These are phyloP conservation scores for Abrus precatorius DNA, from an alignment of 306 rosid genomes.

Conservation along the genomic window DNA sequence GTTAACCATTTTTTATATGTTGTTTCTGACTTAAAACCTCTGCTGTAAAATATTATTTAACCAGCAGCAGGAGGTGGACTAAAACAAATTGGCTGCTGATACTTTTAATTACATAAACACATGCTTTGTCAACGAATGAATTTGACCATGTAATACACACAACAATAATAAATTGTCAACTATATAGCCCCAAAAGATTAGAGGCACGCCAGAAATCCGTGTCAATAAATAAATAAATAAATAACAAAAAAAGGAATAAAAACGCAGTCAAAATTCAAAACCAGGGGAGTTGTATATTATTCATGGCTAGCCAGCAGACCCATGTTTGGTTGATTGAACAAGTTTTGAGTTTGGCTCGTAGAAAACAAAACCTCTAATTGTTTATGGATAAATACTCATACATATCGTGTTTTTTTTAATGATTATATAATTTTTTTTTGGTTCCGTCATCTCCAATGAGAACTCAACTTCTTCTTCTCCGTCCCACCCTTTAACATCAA, in stretches of 20 bases:
- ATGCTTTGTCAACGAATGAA: constrained; percentile 17
- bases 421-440: background rate
- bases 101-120: constrained; percentile 33
- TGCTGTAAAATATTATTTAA: constrained; percentile 18
- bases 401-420: background rate
- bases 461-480: background rate
- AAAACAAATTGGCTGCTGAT: constrained; percentile 50
- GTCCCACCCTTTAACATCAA: constrained; percentile 16
- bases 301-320: constrained; percentile 39
- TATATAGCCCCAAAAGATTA: background rate
- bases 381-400: constrained; percentile 26
- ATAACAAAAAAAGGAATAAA: background rate
- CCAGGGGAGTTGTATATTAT: constrained; percentile 37
- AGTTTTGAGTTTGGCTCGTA: constrained; percentile 12
- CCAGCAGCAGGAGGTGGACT: constrained; percentile 41
- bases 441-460: constrained; percentile 39
- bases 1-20: background rate
- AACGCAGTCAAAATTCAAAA: constrained; percentile 62
- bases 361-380: constrained; percentile 39
- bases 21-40: background rate
- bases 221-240: background rate
- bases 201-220: background rate
- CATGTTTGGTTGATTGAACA: constrained; percentile 27
- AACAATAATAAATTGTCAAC: constrained; percentile 31
- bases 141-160: constrained; percentile 35